phyloP scores from a whole-genome alignment of 768 basidiomycete genomes.

The Mycena maculata region DNA sequence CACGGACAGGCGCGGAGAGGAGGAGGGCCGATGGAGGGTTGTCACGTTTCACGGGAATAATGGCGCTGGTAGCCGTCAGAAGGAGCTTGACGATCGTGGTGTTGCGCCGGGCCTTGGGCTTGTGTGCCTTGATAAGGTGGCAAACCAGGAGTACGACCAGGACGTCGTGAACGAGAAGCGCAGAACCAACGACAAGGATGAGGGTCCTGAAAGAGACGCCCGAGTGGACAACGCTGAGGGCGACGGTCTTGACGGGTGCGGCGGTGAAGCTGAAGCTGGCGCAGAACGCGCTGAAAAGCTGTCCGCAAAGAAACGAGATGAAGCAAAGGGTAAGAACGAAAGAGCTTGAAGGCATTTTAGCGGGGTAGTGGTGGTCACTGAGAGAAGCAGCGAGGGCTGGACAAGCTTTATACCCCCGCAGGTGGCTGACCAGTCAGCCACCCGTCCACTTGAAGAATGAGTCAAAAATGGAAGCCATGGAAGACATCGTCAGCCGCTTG shows the following conservation, averaged over 20 bases:
- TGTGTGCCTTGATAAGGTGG: background rate
- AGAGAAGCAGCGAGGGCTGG: background rate
- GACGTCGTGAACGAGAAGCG: background rate
- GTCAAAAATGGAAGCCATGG: too few species aligned
- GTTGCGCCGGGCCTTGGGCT: background rate
- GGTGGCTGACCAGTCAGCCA: background rate
- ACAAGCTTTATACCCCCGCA: background rate
- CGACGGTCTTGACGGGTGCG: background rate
- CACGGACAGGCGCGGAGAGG: too few species aligned
- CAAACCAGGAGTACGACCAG: background rate
- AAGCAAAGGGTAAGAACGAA: background rate
- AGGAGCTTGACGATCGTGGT: too few species aligned
- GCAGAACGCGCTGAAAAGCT: background rate
- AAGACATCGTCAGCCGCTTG: too few species aligned
- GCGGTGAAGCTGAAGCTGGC: too few species aligned
- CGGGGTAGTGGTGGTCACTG: conserved; percentile 4
- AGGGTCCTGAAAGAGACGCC: background rate
- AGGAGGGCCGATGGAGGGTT: too few species aligned
- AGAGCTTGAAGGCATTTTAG: background rate
- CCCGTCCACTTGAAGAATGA: background rate
- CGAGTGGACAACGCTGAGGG: background rate
- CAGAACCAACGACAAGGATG: background rate
- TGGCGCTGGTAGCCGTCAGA: too few species aligned
- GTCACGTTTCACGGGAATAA: too few species aligned
- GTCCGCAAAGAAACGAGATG: background rate